Percentiles rank a stretch among this genome's conserved stretches.
Evolutionary conservation across 108 stramenopile genomes (phyloP).

Genomic region (Aureococcus anophagefferens): DNA sequence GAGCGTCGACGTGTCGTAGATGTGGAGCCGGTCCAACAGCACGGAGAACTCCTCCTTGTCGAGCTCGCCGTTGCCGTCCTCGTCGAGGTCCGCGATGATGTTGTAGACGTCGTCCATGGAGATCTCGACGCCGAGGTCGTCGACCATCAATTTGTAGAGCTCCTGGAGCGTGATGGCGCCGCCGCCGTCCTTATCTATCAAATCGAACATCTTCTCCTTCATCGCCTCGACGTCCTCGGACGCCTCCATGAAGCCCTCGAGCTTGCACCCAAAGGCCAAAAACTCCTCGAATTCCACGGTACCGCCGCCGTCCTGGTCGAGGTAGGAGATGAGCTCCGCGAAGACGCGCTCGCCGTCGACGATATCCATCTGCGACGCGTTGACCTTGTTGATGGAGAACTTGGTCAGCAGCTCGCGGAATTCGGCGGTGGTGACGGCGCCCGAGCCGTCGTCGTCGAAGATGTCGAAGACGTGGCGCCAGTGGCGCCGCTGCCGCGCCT

Average conservation of each 20-base stretch:
- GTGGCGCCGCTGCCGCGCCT: background rate
- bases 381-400: no score
- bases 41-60: background rate
- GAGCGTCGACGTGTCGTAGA: no score
- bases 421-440: no score
- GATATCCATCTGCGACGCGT: no score
- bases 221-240: background rate
- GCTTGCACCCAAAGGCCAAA: background rate
- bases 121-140: background rate
- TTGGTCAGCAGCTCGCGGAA: no score
- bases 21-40: background rate
- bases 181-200: background rate
- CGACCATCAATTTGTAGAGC: background rate
- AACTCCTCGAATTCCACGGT: background rate
- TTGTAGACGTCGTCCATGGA: slow-evolving; percentile 1
- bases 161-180: background rate
- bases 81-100: background rate
- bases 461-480: background rate
- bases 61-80: background rate
- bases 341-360: no score
- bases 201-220: background rate
- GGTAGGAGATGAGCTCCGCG: background rate
- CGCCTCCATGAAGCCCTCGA: background rate
- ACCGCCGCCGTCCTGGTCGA: background rate
- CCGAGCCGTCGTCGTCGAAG: background rate